Evolutionary conservation across 345 rosid genomes (phyloP).

Genomic region (Chamaenerion angustifolium): DNA sequence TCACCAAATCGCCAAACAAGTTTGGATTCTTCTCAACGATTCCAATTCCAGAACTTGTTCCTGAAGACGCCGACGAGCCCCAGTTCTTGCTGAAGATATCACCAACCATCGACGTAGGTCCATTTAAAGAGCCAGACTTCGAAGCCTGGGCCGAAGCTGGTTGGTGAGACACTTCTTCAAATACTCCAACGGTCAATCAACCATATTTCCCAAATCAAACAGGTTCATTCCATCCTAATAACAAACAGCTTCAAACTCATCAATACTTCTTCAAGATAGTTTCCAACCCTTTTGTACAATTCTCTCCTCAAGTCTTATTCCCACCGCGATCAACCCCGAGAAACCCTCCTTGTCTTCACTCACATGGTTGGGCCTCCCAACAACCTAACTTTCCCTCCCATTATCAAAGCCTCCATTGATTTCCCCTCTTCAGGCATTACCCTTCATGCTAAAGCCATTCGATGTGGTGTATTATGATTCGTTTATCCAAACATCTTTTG

Average conservation of each 20-base stretch:
- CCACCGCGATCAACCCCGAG: conserved; percentile 20
- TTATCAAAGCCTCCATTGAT: conserved; percentile 33
- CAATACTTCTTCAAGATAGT: conserved; percentile 15
- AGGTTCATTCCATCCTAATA: conserved; percentile 39
- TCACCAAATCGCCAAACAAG: no score
- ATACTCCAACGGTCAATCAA: conserved; percentile 34
- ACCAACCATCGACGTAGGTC: no score
- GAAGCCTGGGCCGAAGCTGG: no score
- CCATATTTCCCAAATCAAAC: conserved; percentile 27
- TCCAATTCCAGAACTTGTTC: no score
- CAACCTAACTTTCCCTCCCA: conserved; percentile 50
- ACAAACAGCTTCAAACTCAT: conserved; percentile 18
- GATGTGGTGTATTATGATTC: conserved; percentile 41
- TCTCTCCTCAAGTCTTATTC: conserved; percentile 47
- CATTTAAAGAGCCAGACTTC: no score
- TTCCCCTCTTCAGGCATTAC: conserved; percentile 21
- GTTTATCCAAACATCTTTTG: conserved; percentile 40
- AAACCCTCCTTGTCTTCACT: conserved; percentile 34
- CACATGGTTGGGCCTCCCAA: conserved; percentile 47
- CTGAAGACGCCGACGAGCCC: no score
- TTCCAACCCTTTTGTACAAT: conserved; percentile 36
- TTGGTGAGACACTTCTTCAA: conserved; percentile 33
- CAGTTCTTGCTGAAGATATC: no score
- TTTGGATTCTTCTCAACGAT: no score
- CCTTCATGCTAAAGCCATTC: conserved; percentile 39